These are phyloP conservation scores for Sporothrix humicola DNA, from an alignment of 2,329 filamentous ascomycete genomes.

Conservation along the genomic window DNA sequence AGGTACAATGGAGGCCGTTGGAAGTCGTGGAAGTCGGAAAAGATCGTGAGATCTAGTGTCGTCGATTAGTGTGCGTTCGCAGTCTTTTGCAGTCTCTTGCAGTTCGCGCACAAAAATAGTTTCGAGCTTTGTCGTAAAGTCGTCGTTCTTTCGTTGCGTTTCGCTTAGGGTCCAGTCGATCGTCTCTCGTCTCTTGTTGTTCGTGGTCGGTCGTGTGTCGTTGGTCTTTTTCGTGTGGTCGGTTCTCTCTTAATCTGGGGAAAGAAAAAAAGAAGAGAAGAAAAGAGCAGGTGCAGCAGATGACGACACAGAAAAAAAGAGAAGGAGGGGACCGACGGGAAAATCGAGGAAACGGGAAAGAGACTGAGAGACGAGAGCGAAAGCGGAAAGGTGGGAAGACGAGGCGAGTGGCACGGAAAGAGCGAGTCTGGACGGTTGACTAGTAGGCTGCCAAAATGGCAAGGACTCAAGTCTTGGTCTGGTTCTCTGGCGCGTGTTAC, in stretches of 20 bases:
- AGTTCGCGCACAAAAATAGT: too few relatives aligned
- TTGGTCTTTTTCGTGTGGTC: not conserved
- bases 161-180: not conserved
- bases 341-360: not conserved
- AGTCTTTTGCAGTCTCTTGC: too few relatives aligned
- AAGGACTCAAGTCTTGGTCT: too few relatives aligned
- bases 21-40: too few relatives aligned
- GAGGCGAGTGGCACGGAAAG: too few relatives aligned
- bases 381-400: constrained; percentile 8
- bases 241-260: not conserved
- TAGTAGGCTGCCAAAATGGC: too few relatives aligned
- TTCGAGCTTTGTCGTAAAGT: too few relatives aligned
- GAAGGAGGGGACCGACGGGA: not conserved
- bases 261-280: not conserved
- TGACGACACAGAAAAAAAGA: constrained; percentile 9
- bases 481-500: too few relatives aligned
- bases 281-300: not conserved
- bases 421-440: too few relatives aligned
- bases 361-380: constrained; percentile 2
- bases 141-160: not conserved
- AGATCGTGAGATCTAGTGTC: too few relatives aligned
- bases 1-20: too few relatives aligned
- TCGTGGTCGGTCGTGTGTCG: not conserved
- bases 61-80: too few relatives aligned
- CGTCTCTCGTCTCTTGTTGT: not conserved